A percentile compares a stretch with the other conserved stretches of the same genome.
Evolutionary conservation across 2,329 filamentous ascomycete species (phyloP).

Genomic region (Colletotrichum lindemuthianum): DNA sequence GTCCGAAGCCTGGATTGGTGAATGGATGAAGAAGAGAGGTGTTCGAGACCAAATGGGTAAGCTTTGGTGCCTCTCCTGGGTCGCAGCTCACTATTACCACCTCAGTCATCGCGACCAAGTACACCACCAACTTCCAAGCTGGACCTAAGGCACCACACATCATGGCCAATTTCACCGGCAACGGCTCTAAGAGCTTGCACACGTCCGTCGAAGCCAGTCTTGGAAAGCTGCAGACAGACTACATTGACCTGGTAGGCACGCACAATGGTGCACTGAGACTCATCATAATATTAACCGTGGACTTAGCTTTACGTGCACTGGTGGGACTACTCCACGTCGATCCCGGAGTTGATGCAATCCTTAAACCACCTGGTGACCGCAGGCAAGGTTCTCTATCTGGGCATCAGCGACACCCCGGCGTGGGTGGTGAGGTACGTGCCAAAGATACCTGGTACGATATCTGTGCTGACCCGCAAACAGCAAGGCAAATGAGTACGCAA

Average conservation of each 20-base stretch:
- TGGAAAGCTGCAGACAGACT: constrained; percentile 71
- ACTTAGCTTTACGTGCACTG: constrained; percentile 67
- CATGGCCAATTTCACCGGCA: constrained; percentile 65
- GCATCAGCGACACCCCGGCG: constrained; percentile 74
- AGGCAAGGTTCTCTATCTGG: constrained; percentile 74
- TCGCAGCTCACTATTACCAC: not conserved
- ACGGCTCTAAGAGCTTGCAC: constrained; percentile 70
- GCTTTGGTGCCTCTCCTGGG: constrained; percentile 34
- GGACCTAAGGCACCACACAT: constrained; percentile 53
- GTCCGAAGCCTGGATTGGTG: constrained; percentile 73
- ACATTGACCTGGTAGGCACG: constrained; percentile 69
- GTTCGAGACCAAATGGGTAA: constrained; percentile 72
- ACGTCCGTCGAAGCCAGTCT: constrained; percentile 65
- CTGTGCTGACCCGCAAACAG: constrained; percentile 40
- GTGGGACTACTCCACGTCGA: constrained; percentile 75
- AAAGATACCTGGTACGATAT: not conserved
- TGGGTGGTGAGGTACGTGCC: constrained; percentile 66
- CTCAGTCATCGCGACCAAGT: constrained; percentile 75
- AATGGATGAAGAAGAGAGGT: constrained; percentile 74
- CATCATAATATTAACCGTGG: constrained; percentile 3
- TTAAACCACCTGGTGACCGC: constrained; percentile 68
- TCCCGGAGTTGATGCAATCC: constrained; percentile 75
- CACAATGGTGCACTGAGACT: constrained; percentile 3
- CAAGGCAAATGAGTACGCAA: constrained; percentile 75
- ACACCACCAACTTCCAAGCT: constrained; percentile 66